Conservation (phyloP, 257 asterid genomes). For the Cruciata laevipes region DNA sequence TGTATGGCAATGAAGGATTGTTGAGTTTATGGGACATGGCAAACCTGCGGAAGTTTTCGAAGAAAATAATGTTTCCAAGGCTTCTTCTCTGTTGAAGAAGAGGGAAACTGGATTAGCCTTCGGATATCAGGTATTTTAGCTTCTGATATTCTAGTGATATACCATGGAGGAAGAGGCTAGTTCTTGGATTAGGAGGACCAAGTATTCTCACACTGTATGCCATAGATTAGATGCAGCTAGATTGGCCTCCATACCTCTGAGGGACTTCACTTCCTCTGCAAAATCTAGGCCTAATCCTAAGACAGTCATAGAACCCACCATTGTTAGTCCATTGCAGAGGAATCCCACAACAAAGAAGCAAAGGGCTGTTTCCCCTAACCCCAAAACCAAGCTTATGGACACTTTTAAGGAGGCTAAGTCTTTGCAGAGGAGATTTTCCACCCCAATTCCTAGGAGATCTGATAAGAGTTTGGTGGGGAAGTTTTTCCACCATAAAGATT, state of each 20-base stretch:
- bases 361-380: slow-evolving; percentile 70
- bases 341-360: slow-evolving; percentile 38
- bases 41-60: slow-evolving; percentile 12
- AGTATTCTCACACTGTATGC: slow-evolving; percentile 73
- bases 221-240: slow-evolving; percentile 66
- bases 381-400: slow-evolving; percentile 51
- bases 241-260: slow-evolving; percentile 43
- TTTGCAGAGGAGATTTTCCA: slow-evolving; percentile 38
- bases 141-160: not conserved
- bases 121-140: slow-evolving; percentile 18
- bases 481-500: slow-evolving; percentile 23
- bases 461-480: slow-evolving; percentile 21
- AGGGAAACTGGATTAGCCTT: slow-evolving; percentile 9
- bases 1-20: slow-evolving; percentile 16
- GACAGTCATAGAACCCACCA: slow-evolving; percentile 22
- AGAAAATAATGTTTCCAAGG: slow-evolving; percentile 28
- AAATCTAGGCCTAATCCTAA: slow-evolving; percentile 36
- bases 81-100: slow-evolving; percentile 24
- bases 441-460: slow-evolving; percentile 28
- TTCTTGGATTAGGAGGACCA: slow-evolving; percentile 91
- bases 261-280: slow-evolving; percentile 21
- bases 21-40: slow-evolving; percentile 19
- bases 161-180: slow-evolving; percentile 67
- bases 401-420: slow-evolving; percentile 73
- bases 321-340: slow-evolving; percentile 35